These are phyloP conservation scores for Monosporozyma siamensis DNA, from an alignment of 805 yeast species.

Conservation along the genomic window DNA sequence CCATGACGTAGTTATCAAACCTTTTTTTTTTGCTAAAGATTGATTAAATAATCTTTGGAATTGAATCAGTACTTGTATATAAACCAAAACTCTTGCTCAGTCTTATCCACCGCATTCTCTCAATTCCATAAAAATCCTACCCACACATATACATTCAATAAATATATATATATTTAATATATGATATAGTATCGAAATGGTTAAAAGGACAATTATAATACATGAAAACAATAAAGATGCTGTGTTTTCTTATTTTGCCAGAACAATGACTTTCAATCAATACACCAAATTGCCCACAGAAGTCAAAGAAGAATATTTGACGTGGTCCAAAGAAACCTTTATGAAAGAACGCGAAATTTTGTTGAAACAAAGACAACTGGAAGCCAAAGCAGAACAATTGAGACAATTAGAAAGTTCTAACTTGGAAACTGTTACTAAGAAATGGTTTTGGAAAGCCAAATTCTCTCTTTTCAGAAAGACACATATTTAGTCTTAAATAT, in stretches of 20 bases:
- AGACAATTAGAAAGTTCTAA: background rate
- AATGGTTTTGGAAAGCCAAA: conserved; percentile 2
- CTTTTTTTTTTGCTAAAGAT: background rate
- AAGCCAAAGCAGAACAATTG: background rate
- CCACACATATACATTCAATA: no score
- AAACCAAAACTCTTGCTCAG: background rate
- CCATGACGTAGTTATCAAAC: background rate
- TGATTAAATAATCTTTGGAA: background rate
- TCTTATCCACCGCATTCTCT: no score
- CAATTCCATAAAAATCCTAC: no score
- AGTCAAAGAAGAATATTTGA: conserved; percentile 3
- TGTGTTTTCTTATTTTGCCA: conserved; percentile 1
- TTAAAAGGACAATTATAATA: background rate
- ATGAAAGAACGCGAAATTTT: conserved; percentile 1
- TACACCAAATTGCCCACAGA: conserved; percentile 1
- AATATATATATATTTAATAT: no score
- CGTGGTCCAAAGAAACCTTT: conserved; percentile 4
- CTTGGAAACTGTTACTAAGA: background rate
- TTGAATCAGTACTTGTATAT: no score
- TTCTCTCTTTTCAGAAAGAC: background rate
- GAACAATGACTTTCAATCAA: background rate
- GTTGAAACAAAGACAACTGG: background rate
- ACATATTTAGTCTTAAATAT: background rate
- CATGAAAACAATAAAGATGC: background rate
- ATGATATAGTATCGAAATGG: conserved; percentile 1